These are phyloP conservation scores for Colletotrichum karsti DNA, from an alignment of 2,329 filamentous ascomycete genomes.

Conservation along the genomic window DNA sequence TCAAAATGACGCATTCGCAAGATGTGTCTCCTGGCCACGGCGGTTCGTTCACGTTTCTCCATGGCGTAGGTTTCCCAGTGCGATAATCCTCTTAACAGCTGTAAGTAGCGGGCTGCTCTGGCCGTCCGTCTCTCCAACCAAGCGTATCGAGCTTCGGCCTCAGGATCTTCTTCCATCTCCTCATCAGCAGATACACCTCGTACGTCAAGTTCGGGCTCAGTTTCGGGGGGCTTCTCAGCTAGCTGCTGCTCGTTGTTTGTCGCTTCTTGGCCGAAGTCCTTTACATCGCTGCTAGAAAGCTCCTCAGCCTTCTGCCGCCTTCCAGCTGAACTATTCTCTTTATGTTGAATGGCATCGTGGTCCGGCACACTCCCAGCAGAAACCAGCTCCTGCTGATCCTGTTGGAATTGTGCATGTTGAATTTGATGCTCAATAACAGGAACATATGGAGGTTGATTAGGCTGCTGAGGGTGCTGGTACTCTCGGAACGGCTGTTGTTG, in stretches of 20 bases:
- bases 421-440: too few relatives aligned
- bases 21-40: conserved; percentile 74
- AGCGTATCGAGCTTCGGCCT: neutral
- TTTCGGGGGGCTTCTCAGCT: too few relatives aligned
- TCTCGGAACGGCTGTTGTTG: neutral
- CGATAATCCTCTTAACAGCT: conserved; percentile 24
- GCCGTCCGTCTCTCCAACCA: conserved; percentile 1
- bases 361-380: too few relatives aligned
- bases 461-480: too few relatives aligned
- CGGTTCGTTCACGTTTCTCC: conserved; percentile 72
- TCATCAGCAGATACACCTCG: neutral
- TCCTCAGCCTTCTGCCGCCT: neutral
- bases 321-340: neutral
- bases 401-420: too few relatives aligned
- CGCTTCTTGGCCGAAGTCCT: neutral
- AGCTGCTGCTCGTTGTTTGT: neutral
- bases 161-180: neutral
- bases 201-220: neutral
- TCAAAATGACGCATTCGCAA: conserved; percentile 59
- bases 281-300: neutral
- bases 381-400: too few relatives aligned
- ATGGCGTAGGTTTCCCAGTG: conserved; percentile 72
- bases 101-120: conserved; percentile 22
- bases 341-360: neutral
- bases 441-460: too few relatives aligned